Base-by-base conservation (phyloP, 176 grass and related monocot genomes). In the Carex scoparia region DNA sequence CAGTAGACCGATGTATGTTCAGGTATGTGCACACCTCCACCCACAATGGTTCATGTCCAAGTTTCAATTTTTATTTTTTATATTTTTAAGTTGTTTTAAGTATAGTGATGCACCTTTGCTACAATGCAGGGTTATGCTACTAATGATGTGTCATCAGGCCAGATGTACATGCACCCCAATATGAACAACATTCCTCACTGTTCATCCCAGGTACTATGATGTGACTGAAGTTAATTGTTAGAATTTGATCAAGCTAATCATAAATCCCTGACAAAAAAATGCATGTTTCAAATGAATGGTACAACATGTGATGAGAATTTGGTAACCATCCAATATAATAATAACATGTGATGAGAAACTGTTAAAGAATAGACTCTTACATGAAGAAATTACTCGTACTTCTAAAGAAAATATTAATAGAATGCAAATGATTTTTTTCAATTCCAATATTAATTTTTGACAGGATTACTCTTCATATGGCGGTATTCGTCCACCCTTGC, bases 391-490 rank as follows among this genome's bases (percentile, higher is more conserved):
- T 5, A 33, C 51, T 56, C 46, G 15, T 33, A 78, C 27, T 56
- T 33, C 37, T 3, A 2, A 57, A 12, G 4, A 31, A 56, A 12
- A 55, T 78, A 28, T 16, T 18, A 79, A 58, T 58, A 14, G 35
- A 56, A 57, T 78, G 13, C 74, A 56, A 33, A 79, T 35, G 30
- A 78, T 2, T 57, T 69, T 32, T 10, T 16, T 2, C 69, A 83
- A 59, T 86, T 83, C 49, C 67, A 37, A 65, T 84, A 58, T 57
- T 79, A 58, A 42, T 73, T 66, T 32, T 84, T 77, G n/a, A 44
- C 90, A 94, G 92, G 90, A 94, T 85, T 86, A 91, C 67, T 85
- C 92, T 65, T 65, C 90, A 33, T 92, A 88, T 92, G 57, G 86
- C 3, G 56, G 73, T 27, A 69, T 90, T 68, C 87, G 85, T 40